Base-by-base conservation (phyloP, 345 rosid genomes). In the Gossypium anomalum region DNA sequence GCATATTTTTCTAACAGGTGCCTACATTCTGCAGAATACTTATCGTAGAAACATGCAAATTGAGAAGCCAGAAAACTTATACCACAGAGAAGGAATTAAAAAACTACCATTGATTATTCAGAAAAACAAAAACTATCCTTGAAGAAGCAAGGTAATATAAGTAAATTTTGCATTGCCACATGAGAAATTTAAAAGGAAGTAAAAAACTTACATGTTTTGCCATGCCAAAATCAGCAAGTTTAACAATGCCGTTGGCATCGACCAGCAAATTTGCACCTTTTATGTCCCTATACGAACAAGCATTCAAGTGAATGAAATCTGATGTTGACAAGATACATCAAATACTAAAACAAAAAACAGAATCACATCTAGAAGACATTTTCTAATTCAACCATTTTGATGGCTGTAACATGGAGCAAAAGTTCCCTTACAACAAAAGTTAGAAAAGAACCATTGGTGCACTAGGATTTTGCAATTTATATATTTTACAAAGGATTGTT, bases 211-310 rank as follows among this genome's bases (percentile, higher is more conserved):
- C 92, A 82, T 83, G 91, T 77, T 90, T 90, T 72, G 95, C 95
- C 92, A 83, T 82, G 71, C 95, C 95, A 84, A 90, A 90, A 78
- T 90, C 92, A 48, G 92, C 91, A 74, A 90, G 86, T 85, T 90
- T 90, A 49, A 90, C 92, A 14, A 80, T 78, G 4, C 92, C 95
- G 3, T 63, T 77, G 57, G 86, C 79, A 74, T 90, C 86, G 71
- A 90, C 95, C 62, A 90, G 91, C 79, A 90, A 81, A 83, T 90
- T 90, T 75, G 91, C 92, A 67, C 95, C 92, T 83, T 90, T 90
- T 48, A 90, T 90, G 80, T 88, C 95, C 87, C 95, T 90, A 78
- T 23, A 77, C 23, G 44, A 64, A 74, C 48, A 82, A 71, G 57
- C 67, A 63, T 45, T 22, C 64, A 62, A 47, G 73, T 80, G 49